These are phyloP conservation scores for Sugiyamaella grinbergsii DNA, from an alignment of 1,139 yeast species.

Conservation along the genomic window DNA sequence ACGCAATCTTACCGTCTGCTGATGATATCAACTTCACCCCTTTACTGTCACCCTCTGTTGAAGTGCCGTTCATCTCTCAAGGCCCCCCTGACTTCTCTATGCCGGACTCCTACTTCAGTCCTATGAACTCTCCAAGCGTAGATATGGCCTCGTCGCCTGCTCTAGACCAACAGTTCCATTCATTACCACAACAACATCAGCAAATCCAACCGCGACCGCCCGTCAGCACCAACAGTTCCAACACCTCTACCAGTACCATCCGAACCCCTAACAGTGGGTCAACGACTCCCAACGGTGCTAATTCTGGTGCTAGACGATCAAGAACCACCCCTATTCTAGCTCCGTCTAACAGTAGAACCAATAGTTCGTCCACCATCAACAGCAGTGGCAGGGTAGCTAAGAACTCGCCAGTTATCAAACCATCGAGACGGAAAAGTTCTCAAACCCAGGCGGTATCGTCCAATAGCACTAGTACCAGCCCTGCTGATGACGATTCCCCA, in stretches of 20 bases:
- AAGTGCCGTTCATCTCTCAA: slow-evolving; percentile 45
- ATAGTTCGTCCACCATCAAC: background rate
- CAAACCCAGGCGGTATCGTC: no score
- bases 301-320: slow-evolving; percentile 19
- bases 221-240: slow-evolving; percentile 16
- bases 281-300: slow-evolving; percentile 20
- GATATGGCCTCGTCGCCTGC: slow-evolving; percentile 41
- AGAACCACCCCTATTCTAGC: slow-evolving; percentile 23
- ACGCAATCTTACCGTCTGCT: slow-evolving; percentile 20
- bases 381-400: slow-evolving; percentile 17
- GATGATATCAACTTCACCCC: slow-evolving; percentile 58
- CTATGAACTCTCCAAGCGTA: slow-evolving; percentile 61
- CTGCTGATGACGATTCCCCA: slow-evolving; percentile 34
- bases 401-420: slow-evolving; percentile 26
- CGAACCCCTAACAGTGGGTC: slow-evolving; percentile 15
- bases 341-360: slow-evolving; percentile 24
- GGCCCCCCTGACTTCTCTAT: slow-evolving; percentile 36
- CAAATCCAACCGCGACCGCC: slow-evolving; percentile 18
- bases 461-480: slow-evolving; percentile 21
- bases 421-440: slow-evolving; percentile 11
- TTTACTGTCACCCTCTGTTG: slow-evolving; percentile 64
- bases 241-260: slow-evolving; percentile 11
- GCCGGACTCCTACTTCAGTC: slow-evolving; percentile 47
- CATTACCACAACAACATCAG: slow-evolving; percentile 20
- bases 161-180: slow-evolving; percentile 27